Percentiles rank a stretch among this genome's conserved stretches.
These are phyloP conservation scores for Candida coleopterorum DNA, from an alignment of 805 yeast species.

Conservation along the genomic window DNA sequence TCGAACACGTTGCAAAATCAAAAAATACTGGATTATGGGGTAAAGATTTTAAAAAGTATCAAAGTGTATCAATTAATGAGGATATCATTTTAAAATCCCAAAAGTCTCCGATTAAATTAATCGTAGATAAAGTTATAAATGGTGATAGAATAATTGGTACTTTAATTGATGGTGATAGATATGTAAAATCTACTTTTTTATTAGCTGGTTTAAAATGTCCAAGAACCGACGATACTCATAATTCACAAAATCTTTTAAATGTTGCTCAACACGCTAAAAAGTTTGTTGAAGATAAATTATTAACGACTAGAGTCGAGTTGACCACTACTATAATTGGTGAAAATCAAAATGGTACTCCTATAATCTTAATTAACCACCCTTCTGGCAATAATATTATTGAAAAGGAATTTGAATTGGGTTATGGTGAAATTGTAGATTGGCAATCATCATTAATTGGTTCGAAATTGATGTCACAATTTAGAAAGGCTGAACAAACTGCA, in stretches of 20 bases:
- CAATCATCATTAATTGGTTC: slow-evolving; percentile 69
- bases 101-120: slow-evolving; percentile 41
- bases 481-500: slow-evolving; percentile 64
- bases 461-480: slow-evolving; percentile 51
- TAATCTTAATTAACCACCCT: slow-evolving; percentile 61
- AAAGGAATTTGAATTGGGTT: slow-evolving; percentile 61
- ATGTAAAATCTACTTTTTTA: slow-evolving; percentile 54
- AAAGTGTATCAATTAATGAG: slow-evolving; percentile 24
- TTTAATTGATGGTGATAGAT: slow-evolving; percentile 44
- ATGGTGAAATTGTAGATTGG: slow-evolving; percentile 77
- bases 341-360: slow-evolving; percentile 55
- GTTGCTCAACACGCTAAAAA: slow-evolving; percentile 61
- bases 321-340: slow-evolving; percentile 56
- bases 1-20: slow-evolving; percentile 49
- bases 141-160: slow-evolving; percentile 77
- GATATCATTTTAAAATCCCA: slow-evolving; percentile 31
- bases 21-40: slow-evolving; percentile 57
- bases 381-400: slow-evolving; percentile 71
- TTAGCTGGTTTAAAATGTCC: slow-evolving; percentile 76
- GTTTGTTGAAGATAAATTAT: slow-evolving; percentile 59
- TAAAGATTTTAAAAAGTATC: slow-evolving; percentile 12
- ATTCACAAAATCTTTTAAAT: no score
- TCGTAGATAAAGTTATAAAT: slow-evolving; percentile 70
- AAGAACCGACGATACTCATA: slow-evolving; percentile 50
- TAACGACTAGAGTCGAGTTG: slow-evolving; percentile 51